Conservation (phyloP, 495 filamentous ascomycete species). For the Ascobolus immersus region DNA sequence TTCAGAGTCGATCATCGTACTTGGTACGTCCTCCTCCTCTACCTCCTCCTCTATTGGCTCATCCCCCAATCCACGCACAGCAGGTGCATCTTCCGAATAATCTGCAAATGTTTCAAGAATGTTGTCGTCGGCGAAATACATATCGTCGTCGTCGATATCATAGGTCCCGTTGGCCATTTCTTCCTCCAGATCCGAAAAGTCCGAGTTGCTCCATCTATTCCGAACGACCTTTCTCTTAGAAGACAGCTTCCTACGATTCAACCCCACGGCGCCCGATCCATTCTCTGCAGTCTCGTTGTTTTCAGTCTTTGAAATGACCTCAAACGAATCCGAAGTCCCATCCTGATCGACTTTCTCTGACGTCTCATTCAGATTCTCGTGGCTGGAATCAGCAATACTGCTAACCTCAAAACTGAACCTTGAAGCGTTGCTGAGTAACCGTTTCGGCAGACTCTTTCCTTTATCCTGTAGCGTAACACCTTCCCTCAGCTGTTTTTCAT, state of each 20-base stretch:
- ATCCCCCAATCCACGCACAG: too few species aligned
- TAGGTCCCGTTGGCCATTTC: constrained; percentile 17
- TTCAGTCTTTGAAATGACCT: background rate
- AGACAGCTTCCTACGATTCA: background rate
- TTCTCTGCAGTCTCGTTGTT: background rate
- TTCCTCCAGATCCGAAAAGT: constrained; percentile 19
- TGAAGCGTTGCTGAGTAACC: constrained; percentile 39
- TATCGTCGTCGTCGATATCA: constrained; percentile 35
- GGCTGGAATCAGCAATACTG: constrained; percentile 14
- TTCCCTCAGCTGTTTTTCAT: constrained; percentile 16
- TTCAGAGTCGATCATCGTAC: too few species aligned
- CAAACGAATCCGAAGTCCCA: constrained; percentile 4
- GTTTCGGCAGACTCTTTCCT: constrained; percentile 25
- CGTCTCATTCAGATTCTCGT: constrained; percentile 35
- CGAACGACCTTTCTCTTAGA: background rate
- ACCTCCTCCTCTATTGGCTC: too few species aligned
- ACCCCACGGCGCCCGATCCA: background rate
- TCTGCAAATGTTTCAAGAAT: constrained; percentile 29
- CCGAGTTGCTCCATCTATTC: constrained; percentile 12
- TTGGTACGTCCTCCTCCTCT: too few species aligned
- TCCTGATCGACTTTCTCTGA: constrained; percentile 27
- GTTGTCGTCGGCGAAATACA: constrained; percentile 63
- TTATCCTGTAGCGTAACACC: constrained; percentile 16
- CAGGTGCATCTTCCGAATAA: too few species aligned
- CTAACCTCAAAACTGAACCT: constrained; percentile 48